Evolutionary conservation across 306 rosid species (phyloP), one percentile per base, ranked within the genome.

Genomic region (Astragalus glycyphyllos): DNA sequence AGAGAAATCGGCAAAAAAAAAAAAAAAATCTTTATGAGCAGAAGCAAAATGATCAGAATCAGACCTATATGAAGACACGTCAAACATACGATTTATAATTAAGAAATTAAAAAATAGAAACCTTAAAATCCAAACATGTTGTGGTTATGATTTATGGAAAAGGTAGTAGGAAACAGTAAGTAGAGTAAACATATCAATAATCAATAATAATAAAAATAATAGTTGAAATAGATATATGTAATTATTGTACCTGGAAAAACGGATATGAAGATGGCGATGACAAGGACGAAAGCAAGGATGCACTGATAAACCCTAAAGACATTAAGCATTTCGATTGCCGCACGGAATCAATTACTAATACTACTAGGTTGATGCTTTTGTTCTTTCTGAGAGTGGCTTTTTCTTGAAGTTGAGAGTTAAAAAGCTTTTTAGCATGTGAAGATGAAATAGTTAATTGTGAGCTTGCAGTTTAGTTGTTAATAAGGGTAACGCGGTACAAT

Each of bases 281-380:
- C 26, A 20, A 82, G 68, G 63, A 76, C 14, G 67, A 71, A 58
- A 8, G 58, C 58, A 44, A 62, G 80, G 74, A 77, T 0, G 75
- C 58, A 64, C 53, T 71, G 83, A 45, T 80, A 73, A 84, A 75
- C 83, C 87, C 80, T 71, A 65, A 34, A 48, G 23, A 87, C 80
- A 35, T 72, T 76, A 78, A 76, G 81, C 87, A 82, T 84, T 80
- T 77, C 69, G 45, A 80, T 41, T 68, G 58, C 51, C 7, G 38
- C 58, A 14, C 48, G 61, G 59, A 44, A 72, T 41, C 59, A 62
- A 67, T 20, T 20, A 20, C 23, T 0, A 20, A 1, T 20, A 20
- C 23, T 20, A 20, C 12, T 67, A 23, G 26, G 15, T 12, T 26
- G 48, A 40, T 44, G 49, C 16, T 15, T 34, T 69, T 32, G 23